phyloP scores from a whole-genome alignment of 2,329 filamentous ascomycete genomes.

The Trichophyton rubrum region DNA sequence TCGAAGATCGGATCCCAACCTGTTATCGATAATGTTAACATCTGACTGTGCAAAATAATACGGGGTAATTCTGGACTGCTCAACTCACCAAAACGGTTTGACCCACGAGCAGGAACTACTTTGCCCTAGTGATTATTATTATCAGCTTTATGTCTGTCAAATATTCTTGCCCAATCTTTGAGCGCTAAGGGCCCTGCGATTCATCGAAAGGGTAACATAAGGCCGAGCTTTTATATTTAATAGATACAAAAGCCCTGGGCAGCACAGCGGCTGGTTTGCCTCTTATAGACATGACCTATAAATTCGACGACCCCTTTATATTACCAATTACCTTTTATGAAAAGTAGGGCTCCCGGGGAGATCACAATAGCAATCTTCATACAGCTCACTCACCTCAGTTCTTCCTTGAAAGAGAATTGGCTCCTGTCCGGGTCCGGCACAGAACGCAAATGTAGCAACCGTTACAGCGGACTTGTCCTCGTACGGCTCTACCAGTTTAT shows the following conservation, averaged over 20 bases:
- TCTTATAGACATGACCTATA: not conserved
- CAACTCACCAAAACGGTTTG: conserved; percentile 63
- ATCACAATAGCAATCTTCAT: not conserved
- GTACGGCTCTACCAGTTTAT: conserved; percentile 80
- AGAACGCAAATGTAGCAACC: conserved; percentile 93
- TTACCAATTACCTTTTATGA: not conserved
- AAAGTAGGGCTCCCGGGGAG: not conserved
- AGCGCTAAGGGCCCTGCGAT: not conserved
- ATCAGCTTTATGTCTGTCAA: not conserved
- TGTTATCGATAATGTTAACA: conserved; percentile 26
- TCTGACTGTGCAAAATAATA: conserved; percentile 11
- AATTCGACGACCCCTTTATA: not conserved
- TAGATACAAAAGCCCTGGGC: not conserved
- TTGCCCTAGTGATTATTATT: conserved; percentile 42
- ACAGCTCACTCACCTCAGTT: conserved; percentile 48
- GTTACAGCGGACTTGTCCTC: conserved; percentile 84
- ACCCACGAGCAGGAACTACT: conserved; percentile 74
- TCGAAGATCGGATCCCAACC: conserved; percentile 97
- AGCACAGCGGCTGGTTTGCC: not conserved
- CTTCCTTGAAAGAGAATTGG: conserved; percentile 83
- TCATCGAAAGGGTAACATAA: not conserved
- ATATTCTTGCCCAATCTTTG: no score
- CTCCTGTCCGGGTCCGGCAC: conserved; percentile 67
- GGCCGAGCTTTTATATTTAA: not conserved
- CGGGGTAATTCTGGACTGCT: not conserved